phyloP scores from a whole-genome alignment of 169 alveolate species.

The Eimeria tenella region DNA sequence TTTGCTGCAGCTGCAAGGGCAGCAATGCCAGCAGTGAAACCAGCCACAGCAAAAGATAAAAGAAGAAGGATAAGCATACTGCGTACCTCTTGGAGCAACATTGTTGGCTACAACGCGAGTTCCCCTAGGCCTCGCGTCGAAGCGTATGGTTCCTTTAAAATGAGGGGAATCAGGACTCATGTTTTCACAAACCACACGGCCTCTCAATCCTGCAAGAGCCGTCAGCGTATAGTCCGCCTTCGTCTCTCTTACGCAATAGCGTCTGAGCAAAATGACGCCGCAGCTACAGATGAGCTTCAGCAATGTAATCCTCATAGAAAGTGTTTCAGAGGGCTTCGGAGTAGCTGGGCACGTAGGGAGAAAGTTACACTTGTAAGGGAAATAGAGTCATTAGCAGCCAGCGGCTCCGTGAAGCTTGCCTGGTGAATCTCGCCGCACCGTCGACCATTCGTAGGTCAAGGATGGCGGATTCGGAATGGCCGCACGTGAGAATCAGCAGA shows the following conservation, averaged over 20 bases:
- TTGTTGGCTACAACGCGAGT: conserved; percentile 56
- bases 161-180: conserved; percentile 25
- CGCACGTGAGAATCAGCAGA: conserved; percentile 91
- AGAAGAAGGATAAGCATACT: background rate
- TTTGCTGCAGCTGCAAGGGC: background rate
- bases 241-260: conserved; percentile 56
- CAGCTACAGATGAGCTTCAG: too few species aligned
- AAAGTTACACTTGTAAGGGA: too few species aligned
- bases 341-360: too few species aligned
- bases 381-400: too few species aligned
- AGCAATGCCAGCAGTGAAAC: background rate
- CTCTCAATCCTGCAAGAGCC: conserved; percentile 51
- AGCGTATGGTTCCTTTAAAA: conserved; percentile 50
- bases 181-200: conserved; percentile 53
- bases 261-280: background rate
- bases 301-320: too few species aligned
- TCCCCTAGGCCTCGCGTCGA: conserved; percentile 63
- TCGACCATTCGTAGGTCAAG: conserved; percentile 51
- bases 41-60: background rate
- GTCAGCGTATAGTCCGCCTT: conserved; percentile 56
- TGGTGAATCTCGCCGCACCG: conserved; percentile 40
- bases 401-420: background rate
- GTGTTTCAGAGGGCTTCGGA: too few species aligned
- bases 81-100: conserved; percentile 63
- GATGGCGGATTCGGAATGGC: conserved; percentile 77